Conservation (phyloP, 2,329 filamentous ascomycete species). For the Calonectria montana region DNA sequence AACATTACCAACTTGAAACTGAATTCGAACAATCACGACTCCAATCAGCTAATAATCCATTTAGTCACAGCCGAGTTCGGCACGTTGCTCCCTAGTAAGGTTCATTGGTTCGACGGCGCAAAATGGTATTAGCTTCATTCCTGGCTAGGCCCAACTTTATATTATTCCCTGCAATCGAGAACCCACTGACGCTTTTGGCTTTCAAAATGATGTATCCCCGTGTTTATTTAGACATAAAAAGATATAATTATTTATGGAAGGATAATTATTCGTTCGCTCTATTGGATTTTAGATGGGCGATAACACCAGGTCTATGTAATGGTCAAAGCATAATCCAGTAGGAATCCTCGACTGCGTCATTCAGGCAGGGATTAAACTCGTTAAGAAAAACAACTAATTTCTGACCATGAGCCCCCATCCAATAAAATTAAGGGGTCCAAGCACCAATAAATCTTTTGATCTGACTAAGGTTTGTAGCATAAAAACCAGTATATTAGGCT, state of each 20-base stretch:
- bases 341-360: not conserved
- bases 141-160: not conserved
- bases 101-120: not conserved
- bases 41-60: too few relatives aligned
- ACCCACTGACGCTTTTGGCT: not conserved
- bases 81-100: too few relatives aligned
- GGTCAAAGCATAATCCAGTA: not conserved
- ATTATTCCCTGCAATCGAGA: not conserved
- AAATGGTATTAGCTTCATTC: not conserved
- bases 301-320: not conserved
- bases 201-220: not conserved
- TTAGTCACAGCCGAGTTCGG: too few relatives aligned
- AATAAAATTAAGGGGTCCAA: not conserved
- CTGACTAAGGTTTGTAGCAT: not conserved
- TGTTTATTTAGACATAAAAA: not conserved
- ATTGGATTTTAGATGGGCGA: not conserved
- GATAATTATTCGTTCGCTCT: not conserved
- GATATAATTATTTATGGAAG: too few relatives aligned
- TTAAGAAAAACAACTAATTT: not conserved
- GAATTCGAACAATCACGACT: too few relatives aligned
- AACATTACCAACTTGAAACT: too few relatives aligned
- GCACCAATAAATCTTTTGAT: not conserved
- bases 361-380: not conserved
- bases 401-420: not conserved
- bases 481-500: not conserved